These are phyloP conservation scores for Aspergillus conjunctus DNA, from an alignment of 495 filamentous ascomycete genomes.

Conservation along the genomic window DNA sequence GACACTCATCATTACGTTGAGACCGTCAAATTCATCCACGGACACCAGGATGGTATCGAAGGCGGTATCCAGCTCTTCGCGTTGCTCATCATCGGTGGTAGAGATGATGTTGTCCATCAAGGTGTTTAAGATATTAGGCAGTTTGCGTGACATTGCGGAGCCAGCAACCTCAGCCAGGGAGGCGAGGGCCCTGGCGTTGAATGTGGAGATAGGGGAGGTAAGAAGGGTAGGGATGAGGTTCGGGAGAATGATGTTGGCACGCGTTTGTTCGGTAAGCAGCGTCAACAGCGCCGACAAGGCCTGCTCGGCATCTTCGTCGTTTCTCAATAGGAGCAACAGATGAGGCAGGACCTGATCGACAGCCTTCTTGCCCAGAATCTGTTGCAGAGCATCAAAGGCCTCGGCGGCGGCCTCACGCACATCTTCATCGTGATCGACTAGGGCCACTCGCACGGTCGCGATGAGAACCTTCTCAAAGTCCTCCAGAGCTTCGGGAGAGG, in stretches of 20 bases:
- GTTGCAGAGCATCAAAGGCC: constrained; percentile 92
- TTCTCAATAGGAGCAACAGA: constrained; percentile 82
- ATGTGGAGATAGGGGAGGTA: constrained; percentile 83
- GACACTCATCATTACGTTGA: constrained; percentile 92
- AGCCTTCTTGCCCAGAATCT: constrained; percentile 87
- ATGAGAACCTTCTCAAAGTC: constrained; percentile 95
- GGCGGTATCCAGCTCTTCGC: constrained; percentile 69
- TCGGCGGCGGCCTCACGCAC: constrained; percentile 96
- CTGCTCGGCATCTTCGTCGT: constrained; percentile 85
- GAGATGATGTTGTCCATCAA: constrained; percentile 89
- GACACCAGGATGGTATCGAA: constrained; percentile 88
- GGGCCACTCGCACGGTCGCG: constrained; percentile 87
- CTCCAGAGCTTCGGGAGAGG: constrained; percentile 83
- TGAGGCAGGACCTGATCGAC: constrained; percentile 94
- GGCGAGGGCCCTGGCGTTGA: constrained; percentile 92
- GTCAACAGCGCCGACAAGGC: constrained; percentile 90
- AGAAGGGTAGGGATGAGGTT: constrained; percentile 93
- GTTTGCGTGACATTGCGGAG: constrained; percentile 80
- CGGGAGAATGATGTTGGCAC: constrained; percentile 94
- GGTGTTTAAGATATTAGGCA: constrained; percentile 86
- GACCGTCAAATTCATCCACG: constrained; percentile 92
- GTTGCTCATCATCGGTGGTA: constrained; percentile 74
- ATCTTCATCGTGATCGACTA: constrained; percentile 85
- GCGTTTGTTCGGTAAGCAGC: constrained; percentile 86
- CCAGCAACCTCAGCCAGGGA: constrained; percentile 90